These are phyloP conservation scores for Vachellia collinsii DNA, from an alignment of 306 rosid genomes.

Conservation along the genomic window DNA sequence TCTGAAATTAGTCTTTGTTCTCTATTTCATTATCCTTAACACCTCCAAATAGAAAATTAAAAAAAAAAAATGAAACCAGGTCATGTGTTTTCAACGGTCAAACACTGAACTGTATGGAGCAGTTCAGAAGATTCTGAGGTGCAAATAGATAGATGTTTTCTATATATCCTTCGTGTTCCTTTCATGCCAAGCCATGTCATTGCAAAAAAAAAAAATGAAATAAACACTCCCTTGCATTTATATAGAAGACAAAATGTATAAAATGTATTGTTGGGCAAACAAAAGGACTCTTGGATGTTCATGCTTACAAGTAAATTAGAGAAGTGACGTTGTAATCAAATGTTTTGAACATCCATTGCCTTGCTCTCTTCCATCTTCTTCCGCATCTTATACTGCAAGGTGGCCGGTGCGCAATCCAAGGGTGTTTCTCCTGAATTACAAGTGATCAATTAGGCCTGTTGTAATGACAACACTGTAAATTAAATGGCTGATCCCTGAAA, in stretches of 20 bases:
- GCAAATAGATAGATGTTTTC: slow-evolving; percentile 30
- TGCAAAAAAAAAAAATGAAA: slow-evolving; percentile 38
- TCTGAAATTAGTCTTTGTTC: neutral
- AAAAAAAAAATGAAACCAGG: neutral
- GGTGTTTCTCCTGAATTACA: slow-evolving; percentile 82
- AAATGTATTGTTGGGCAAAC: slow-evolving; percentile 18
- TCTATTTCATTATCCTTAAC: neutral
- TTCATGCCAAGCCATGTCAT: slow-evolving; percentile 19
- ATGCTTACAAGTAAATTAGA: slow-evolving; percentile 28
- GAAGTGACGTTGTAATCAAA: slow-evolving; percentile 33
- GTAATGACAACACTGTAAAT: neutral
- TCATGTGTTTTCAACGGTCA: neutral
- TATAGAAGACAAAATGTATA: slow-evolving; percentile 28
- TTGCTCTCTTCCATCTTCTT: slow-evolving; percentile 65
- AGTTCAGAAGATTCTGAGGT: neutral
- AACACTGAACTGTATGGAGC: neutral
- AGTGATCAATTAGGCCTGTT: slow-evolving; percentile 33
- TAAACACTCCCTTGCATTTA: slow-evolving; percentile 28
- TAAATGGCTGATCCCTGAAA: slow-evolving; percentile 11
- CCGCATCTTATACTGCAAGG: slow-evolving; percentile 84
- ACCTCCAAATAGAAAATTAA: neutral
- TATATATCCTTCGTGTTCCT: slow-evolving; percentile 17
- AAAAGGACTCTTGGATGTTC: slow-evolving; percentile 25
- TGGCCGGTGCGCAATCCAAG: slow-evolving; percentile 92
- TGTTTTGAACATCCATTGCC: slow-evolving; percentile 28